phyloP scores from a whole-genome alignment of 768 basidiomycete genomes.

The Suillus placidus region DNA sequence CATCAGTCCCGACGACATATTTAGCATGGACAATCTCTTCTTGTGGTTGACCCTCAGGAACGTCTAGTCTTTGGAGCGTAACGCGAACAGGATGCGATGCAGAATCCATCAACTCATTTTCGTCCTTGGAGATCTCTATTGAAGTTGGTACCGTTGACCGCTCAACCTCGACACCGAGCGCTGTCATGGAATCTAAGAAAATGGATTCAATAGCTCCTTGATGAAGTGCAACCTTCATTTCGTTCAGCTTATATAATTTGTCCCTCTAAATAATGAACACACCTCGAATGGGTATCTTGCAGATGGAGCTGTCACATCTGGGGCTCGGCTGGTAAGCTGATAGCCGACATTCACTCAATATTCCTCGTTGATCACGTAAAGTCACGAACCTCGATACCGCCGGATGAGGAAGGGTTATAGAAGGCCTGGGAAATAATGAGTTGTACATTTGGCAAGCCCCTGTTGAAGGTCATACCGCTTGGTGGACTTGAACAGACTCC shows the following conservation, averaged over 20 bases:
- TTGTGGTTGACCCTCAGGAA: constrained; percentile 35
- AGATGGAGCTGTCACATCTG: constrained; percentile 60
- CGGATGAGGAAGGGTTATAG: constrained; percentile 65
- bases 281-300: constrained; percentile 77
- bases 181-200: constrained; percentile 38
- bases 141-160: constrained; percentile 33
- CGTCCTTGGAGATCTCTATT: constrained; percentile 32
- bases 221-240: constrained; percentile 33
- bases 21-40: constrained; percentile 68
- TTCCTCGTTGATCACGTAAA: not conserved
- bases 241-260: not conserved
- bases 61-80: constrained; percentile 23
- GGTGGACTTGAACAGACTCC: constrained; percentile 66
- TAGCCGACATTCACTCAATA: not conserved
- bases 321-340: constrained; percentile 62
- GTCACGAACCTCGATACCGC: constrained; percentile 57
- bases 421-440: constrained; percentile 54
- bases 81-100: constrained; percentile 28
- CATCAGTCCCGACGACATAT: constrained; percentile 79
- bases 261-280: constrained; percentile 10
- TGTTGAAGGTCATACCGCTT: constrained; percentile 50
- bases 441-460: not conserved
- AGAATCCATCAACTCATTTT: constrained; percentile 24
- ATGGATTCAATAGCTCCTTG: constrained; percentile 39
- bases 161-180: constrained; percentile 34